Percentiles rank a stretch among this genome's conserved stretches.
These are phyloP conservation scores for Amanita brunnescens DNA, from an alignment of 768 basidiomycete species.

Conservation along the genomic window DNA sequence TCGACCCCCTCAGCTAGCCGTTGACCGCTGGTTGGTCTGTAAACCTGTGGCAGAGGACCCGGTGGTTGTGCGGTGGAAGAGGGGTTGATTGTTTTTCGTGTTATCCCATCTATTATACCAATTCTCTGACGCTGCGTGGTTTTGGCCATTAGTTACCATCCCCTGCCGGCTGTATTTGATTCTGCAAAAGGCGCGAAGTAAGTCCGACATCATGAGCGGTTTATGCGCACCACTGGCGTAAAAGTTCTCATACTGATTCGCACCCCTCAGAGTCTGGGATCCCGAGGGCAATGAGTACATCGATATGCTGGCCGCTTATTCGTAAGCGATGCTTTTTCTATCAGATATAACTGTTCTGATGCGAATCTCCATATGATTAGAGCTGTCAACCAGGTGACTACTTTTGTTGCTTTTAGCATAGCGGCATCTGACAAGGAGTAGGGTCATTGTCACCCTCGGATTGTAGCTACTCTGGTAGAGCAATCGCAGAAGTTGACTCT, in stretches of 20 bases:
- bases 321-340: constrained; percentile 42
- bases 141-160: constrained; percentile 78
- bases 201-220: constrained; percentile 25
- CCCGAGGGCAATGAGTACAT: constrained; percentile 94
- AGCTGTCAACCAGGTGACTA: constrained; percentile 73
- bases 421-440: constrained; percentile 16
- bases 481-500: constrained; percentile 90
- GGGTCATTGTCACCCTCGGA: constrained; percentile 90
- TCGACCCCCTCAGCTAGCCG: constrained; percentile 15
- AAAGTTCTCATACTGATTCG: constrained; percentile 9
- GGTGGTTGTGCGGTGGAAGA: constrained; percentile 1
- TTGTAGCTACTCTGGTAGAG: constrained; percentile 69
- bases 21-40: constrained; percentile 14
- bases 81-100: constrained; percentile 14
- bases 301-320: constrained; percentile 97
- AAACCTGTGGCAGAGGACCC: constrained; percentile 9
- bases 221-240: not conserved
- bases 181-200: constrained; percentile 83
- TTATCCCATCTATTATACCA: constrained; percentile 18
- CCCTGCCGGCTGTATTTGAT: constrained; percentile 91
- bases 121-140: constrained; percentile 29
- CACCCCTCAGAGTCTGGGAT: constrained; percentile 88
- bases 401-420: constrained; percentile 6
- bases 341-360: not conserved
- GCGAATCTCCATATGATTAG: constrained; percentile 26